Base-by-base conservation (phyloP, 1,139 yeast species). In the Candida smagusa region DNA sequence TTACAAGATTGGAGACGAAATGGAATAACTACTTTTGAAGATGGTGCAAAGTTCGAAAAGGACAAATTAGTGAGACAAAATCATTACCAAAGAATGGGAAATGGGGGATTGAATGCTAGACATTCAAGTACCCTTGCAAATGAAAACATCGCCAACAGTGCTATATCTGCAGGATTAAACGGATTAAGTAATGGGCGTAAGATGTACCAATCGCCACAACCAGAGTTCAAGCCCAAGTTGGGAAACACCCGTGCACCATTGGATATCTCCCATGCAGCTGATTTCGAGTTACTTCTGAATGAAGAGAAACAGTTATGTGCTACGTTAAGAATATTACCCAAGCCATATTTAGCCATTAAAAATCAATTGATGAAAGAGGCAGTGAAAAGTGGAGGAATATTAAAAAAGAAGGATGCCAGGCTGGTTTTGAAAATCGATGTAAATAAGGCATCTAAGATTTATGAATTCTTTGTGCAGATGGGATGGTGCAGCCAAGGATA, bases 291-390 rank as follows among this genome's bases (percentile, higher is more conserved):
- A 40, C 65, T 92, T 39, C 84, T 95, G 2, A 78, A 81, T 21
- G 96, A 86, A 45, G 99, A 92, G 58, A 92, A 84, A 56, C 81
- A 79, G 42, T 63, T 94, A 32, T 94, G 98, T 63, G 74, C 90
- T 4, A 86, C 82, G 35, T 69, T 92, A 45, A 79, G 95, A 47
- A 83, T 94, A 9, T 64, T 85, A 43, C 98, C 99, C 9, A 92
- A 92, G 57, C 96, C 97, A 2, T 92, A 90, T 55, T 67, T 94
- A 46, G 96, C 95, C 2, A 87, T 92, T 47, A 92, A 92, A 56
- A 95, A 88, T 56, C 82, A 89, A n/a, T 63, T 92, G 41, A 88
- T 92, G 71, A 78, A 94, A 50, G 97, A 90, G 56, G 79, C 95
- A 22, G 68, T 90, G 28, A 80, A 87, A 47, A 83, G 86, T 32